Evolutionary conservation across 1,284 basidiomycete species (phyloP).

Genomic region (Butyriboletus appendiculatus): DNA sequence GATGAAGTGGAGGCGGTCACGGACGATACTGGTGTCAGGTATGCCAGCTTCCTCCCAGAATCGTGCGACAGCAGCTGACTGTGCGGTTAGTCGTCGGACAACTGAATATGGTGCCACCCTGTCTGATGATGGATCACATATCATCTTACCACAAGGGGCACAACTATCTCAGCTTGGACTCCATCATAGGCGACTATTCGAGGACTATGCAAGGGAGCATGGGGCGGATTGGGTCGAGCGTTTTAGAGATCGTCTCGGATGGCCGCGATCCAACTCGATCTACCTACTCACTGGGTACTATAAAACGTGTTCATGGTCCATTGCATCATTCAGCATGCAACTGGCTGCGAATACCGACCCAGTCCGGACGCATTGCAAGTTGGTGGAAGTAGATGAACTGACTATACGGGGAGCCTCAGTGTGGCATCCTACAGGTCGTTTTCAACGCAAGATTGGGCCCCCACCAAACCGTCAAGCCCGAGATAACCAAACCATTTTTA

Average conservation of each 20-base stretch:
- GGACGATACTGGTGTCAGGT: background rate
- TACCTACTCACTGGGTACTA: conserved; percentile 7
- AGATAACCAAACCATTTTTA: too few relatives aligned
- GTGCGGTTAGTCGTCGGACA: background rate
- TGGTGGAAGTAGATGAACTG: background rate
- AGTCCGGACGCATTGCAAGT: background rate
- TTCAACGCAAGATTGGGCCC: conserved; percentile 1
- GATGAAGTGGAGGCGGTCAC: background rate
- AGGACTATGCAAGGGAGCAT: background rate
- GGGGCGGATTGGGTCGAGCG: background rate
- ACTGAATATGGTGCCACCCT: background rate
- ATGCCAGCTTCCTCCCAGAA: background rate
- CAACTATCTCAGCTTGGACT: too few relatives aligned
- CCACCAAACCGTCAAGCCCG: background rate
- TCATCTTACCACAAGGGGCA: too few relatives aligned
- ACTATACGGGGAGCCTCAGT: background rate
- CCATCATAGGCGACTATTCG: too few relatives aligned
- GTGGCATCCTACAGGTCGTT: conserved; percentile 4
- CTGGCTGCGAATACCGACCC: background rate
- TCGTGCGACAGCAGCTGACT: background rate
- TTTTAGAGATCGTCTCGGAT: background rate
- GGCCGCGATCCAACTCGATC: background rate
- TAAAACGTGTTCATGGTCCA: conserved; percentile 2
- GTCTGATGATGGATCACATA: background rate
- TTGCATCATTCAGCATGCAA: conserved; percentile 3